Evolutionary conservation across 1,284 basidiomycete species (phyloP).

Genomic region (Trametes pubescens): DNA sequence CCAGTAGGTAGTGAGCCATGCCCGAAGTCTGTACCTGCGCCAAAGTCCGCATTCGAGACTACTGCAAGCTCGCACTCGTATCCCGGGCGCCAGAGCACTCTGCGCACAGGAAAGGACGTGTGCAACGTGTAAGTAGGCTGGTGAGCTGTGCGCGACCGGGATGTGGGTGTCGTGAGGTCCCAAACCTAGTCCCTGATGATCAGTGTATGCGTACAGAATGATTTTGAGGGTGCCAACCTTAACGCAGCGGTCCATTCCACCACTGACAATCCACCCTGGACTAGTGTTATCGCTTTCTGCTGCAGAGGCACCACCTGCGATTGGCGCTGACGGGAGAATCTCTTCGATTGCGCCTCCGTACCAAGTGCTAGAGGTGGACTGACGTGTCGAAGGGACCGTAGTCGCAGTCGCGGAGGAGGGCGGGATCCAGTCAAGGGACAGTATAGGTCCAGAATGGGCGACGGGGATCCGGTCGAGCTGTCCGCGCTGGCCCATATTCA

Average conservation of each 20-base stretch:
- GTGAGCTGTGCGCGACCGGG: constrained; percentile 59
- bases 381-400: constrained; percentile 17
- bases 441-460: constrained; percentile 81
- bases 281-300: constrained; percentile 45
- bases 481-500: constrained; percentile 76
- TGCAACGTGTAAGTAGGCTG: constrained; percentile 79
- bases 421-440: constrained; percentile 80
- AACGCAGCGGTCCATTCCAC: constrained; percentile 82
- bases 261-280: constrained; percentile 84
- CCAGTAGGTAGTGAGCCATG: constrained; percentile 17
- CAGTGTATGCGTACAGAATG: neutral
- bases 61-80: constrained; percentile 84
- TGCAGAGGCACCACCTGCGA: constrained; percentile 25
- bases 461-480: constrained; percentile 79
- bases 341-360: constrained; percentile 41
- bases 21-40: constrained; percentile 38
- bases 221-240: constrained; percentile 57
- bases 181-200: constrained; percentile 62
- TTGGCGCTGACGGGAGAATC: constrained; percentile 31
- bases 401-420: constrained; percentile 31
- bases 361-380: constrained; percentile 33
- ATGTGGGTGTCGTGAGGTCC: constrained; percentile 68
- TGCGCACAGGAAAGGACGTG: constrained; percentile 78
- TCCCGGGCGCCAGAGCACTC: constrained; percentile 80
- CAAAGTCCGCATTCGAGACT: constrained; percentile 72